Percentiles rank a stretch among this genome's conserved stretches.
Evolutionary conservation across 176 grass and related monocot species (phyloP).

Genomic region (Avena eriantha): DNA sequence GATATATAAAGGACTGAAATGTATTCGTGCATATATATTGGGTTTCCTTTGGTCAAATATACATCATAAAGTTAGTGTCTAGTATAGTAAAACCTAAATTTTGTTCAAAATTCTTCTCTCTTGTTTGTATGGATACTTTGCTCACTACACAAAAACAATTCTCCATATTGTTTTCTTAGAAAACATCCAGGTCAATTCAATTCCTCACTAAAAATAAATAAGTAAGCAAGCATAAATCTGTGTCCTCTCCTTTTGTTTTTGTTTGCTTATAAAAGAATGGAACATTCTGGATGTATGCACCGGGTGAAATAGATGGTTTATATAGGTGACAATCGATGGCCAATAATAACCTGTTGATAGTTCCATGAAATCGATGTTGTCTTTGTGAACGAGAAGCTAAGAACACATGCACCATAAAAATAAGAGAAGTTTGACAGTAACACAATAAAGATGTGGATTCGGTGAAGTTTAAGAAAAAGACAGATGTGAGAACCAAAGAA

Average conservation of each 20-base stretch:
- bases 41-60: neutral
- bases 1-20: neutral
- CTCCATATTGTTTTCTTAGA: neutral
- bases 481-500: neutral
- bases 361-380: slow-evolving; percentile 8
- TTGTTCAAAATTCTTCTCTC: neutral
- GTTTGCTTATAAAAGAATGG: neutral
- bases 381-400: slow-evolving; percentile 32
- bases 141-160: neutral
- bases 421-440: neutral
- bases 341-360: neutral
- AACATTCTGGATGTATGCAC: neutral
- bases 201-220: neutral
- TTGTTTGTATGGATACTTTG: neutral
- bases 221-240: neutral
- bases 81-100: neutral
- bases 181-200: neutral
- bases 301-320: neutral
- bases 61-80: neutral
- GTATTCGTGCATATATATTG: neutral
- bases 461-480: too few relatives aligned
- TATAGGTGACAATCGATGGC: neutral
- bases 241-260: neutral
- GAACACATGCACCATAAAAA: slow-evolving; percentile 22
- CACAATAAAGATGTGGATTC: neutral